Percentiles rank a stretch among this genome's conserved stretches.
phyloP scores from a whole-genome alignment of 768 basidiomycete species.

The Mycena chlorophos region DNA sequence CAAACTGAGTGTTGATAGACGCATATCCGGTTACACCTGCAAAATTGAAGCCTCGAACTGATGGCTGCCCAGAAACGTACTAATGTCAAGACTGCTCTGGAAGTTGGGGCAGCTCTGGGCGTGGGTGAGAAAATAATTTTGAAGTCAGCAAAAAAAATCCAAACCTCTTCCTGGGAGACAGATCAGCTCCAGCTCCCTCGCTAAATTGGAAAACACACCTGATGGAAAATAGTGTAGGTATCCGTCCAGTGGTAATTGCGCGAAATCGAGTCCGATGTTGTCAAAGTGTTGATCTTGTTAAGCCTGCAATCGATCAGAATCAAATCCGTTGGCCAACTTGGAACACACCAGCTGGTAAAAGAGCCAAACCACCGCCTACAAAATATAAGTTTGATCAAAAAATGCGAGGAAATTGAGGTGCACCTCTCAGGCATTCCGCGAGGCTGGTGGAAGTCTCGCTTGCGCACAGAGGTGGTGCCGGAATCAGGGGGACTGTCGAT shows the following conservation, averaged over 20 bases:
- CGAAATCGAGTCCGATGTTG: slow-evolving; percentile 2
- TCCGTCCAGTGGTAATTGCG: slow-evolving; percentile 23
- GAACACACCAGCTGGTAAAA: slow-evolving; percentile 11
- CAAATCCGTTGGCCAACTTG: neutral
- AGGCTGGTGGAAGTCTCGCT: slow-evolving; percentile 26
- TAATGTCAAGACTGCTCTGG: slow-evolving; percentile 22
- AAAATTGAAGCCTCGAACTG: no score
- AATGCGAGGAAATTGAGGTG: no score
- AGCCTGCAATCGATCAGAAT: slow-evolving; percentile 8
- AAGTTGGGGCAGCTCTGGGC: slow-evolving; percentile 25
- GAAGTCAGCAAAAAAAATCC: neutral
- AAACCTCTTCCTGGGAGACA: slow-evolving; percentile 22
- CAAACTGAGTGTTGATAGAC: slow-evolving; percentile 17
- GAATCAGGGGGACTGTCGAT: slow-evolving; percentile 20
- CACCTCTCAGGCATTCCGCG: no score
- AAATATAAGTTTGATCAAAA: no score
- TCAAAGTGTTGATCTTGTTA: slow-evolving; percentile 22
- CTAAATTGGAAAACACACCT: no score
- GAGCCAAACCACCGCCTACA: slow-evolving; percentile 26
- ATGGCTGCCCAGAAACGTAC: no score
- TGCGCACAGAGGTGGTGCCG: slow-evolving; percentile 14
- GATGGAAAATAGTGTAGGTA: no score
- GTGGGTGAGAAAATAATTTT: neutral
- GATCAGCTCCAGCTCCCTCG: no score
- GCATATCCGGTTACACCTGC: slow-evolving; percentile 21